A percentile compares a stretch with the other conserved stretches of the same genome.
Evolutionary conservation across 306 rosid species (phyloP).

Genomic region (Cucumis cinereus): DNA sequence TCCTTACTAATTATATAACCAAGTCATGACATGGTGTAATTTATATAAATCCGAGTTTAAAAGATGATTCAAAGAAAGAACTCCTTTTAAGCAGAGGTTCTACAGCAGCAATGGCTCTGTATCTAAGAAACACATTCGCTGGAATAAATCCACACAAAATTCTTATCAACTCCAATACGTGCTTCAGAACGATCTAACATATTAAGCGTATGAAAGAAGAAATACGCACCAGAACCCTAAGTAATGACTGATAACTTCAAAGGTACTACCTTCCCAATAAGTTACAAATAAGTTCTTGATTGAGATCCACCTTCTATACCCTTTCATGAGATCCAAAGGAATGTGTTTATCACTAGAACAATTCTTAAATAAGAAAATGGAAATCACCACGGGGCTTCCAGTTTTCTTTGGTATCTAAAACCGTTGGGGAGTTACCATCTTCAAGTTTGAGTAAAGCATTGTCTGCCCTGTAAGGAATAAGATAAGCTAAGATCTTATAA

Average conservation of each 20-base stretch:
- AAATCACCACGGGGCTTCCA: background rate
- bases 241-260: background rate
- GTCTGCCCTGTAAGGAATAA: no score
- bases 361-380: background rate
- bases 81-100: background rate
- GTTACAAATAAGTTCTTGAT: background rate
- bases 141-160: background rate
- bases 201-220: background rate
- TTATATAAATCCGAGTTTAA: background rate
- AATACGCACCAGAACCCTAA: background rate
- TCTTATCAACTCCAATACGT: background rate
- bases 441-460: background rate
- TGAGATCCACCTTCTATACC: background rate
- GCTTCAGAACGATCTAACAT: background rate
- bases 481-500: no score
- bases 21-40: background rate
- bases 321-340: background rate
- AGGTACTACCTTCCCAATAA: background rate
- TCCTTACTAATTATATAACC: no score
- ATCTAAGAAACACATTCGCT: background rate
- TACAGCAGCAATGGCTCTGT: background rate
- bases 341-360: background rate
- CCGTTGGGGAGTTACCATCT: background rate
- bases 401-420: background rate
- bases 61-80: background rate